These are phyloP conservation scores for Aegilops bicornis DNA, from an alignment of 176 grass and related monocot species.

Conservation along the genomic window DNA sequence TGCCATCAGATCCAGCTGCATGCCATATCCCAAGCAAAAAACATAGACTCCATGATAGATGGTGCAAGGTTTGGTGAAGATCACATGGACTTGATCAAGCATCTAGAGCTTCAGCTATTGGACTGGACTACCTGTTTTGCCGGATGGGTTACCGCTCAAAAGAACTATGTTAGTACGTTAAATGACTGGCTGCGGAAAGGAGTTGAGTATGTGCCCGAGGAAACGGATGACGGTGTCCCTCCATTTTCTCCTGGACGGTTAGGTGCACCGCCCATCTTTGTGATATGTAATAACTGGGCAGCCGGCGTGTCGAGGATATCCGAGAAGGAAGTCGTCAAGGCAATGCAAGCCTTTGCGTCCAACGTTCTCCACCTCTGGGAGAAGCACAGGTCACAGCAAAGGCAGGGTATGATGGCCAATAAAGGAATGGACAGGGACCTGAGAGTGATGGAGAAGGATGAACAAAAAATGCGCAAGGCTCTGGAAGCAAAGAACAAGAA, in stretches of 20 bases:
- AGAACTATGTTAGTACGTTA: conserved; percentile 57
- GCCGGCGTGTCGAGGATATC: conserved; percentile 55
- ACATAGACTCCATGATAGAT: conserved; percentile 68
- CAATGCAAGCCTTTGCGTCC: conserved; percentile 62
- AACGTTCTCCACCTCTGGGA: conserved; percentile 67
- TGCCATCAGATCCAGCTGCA: conserved; percentile 88
- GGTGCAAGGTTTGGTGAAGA: conserved; percentile 56
- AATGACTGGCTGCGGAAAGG: conserved; percentile 75
- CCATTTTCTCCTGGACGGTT: conserved; percentile 93
- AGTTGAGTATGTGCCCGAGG: conserved; percentile 69
- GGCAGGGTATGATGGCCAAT: conserved; percentile 81
- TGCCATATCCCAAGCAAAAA: conserved; percentile 84
- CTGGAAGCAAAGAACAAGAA: conserved; percentile 76
- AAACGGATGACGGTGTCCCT: conserved; percentile 78
- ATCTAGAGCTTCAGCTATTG: conserved; percentile 61
- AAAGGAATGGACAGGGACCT: conserved; percentile 63
- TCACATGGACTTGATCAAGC: conserved; percentile 64
- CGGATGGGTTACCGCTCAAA: conserved; percentile 76
- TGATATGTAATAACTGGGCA: conserved; percentile 87
- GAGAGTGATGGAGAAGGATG: conserved; percentile 79
- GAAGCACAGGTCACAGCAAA: conserved; percentile 60
- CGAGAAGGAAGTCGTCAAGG: conserved; percentile 62
- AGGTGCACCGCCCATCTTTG: conserved; percentile 81
- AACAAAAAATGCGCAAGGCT: conserved; percentile 73
- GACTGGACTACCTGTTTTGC: conserved; percentile 79